These are phyloP conservation scores for Alternaria panax DNA, from an alignment of 2,329 filamentous ascomycete genomes.

Conservation along the genomic window DNA sequence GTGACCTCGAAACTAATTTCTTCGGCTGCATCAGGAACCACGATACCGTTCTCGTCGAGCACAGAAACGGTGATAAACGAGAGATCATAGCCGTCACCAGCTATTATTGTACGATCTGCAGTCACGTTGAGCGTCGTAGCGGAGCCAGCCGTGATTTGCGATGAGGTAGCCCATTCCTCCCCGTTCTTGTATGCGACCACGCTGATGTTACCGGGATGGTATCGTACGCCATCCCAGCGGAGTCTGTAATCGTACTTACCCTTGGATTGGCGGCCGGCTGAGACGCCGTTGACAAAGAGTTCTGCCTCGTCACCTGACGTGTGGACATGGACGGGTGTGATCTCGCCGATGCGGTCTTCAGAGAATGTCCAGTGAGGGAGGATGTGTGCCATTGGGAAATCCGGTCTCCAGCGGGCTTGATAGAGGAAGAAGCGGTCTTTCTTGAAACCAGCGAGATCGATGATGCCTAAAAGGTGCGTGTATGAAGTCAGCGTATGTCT, in stretches of 20 bases:
- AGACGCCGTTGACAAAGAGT: slow-evolving; percentile 61
- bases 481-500: too few species aligned
- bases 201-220: slow-evolving; percentile 57
- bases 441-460: slow-evolving; percentile 64
- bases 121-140: slow-evolving; percentile 51
- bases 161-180: slow-evolving; percentile 55
- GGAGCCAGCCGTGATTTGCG: slow-evolving; percentile 52
- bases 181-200: slow-evolving; percentile 61
- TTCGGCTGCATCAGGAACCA: slow-evolving; percentile 55
- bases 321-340: slow-evolving; percentile 64
- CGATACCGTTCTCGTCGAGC: slow-evolving; percentile 53
- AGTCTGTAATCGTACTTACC: slow-evolving; percentile 56
- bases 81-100: slow-evolving; percentile 55
- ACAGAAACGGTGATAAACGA: slow-evolving; percentile 58
- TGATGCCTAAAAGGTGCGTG: too few species aligned
- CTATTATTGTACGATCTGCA: slow-evolving; percentile 53
- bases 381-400: slow-evolving; percentile 59
- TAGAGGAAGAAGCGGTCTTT: slow-evolving; percentile 66
- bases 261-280: slow-evolving; percentile 53
- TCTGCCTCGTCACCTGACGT: slow-evolving; percentile 62
- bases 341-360: slow-evolving; percentile 51
- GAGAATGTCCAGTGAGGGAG: slow-evolving; percentile 66
- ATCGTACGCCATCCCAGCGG: slow-evolving; percentile 61
- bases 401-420: slow-evolving; percentile 61
- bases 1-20: slow-evolving; percentile 55